Evolutionary conservation across 2,329 filamentous ascomycete species (phyloP).

Genomic region (Hypoxylon sp.): DNA sequence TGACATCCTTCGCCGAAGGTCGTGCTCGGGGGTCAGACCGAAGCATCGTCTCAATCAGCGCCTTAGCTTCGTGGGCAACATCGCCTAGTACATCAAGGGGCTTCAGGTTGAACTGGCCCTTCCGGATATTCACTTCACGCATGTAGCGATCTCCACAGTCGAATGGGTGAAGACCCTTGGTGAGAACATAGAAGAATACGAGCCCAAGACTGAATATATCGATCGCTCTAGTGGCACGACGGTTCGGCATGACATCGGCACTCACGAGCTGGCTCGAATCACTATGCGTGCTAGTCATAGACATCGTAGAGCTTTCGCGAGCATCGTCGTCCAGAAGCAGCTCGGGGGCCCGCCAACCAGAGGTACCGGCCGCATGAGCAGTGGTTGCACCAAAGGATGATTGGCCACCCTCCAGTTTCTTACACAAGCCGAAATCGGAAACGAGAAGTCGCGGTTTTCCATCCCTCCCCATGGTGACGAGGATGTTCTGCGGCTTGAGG

Average conservation of each 20-base stretch:
- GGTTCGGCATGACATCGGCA: constrained; percentile 67
- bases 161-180: constrained; percentile 89
- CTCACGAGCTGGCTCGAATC: constrained; percentile 67
- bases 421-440: constrained; percentile 96
- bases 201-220: constrained; percentile 97
- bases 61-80: constrained; percentile 85
- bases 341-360: constrained; percentile 96
- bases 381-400: constrained; percentile 96
- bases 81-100: constrained; percentile 80
- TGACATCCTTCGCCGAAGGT: constrained; percentile 50
- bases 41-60: constrained; percentile 86
- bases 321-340: constrained; percentile 82
- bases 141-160: constrained; percentile 95
- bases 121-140: constrained; percentile 96
- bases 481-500: constrained; percentile 96
- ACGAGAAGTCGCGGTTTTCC: constrained; percentile 85
- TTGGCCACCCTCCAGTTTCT: constrained; percentile 93
- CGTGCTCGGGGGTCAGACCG: constrained; percentile 69
- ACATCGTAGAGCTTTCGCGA: constrained; percentile 55
- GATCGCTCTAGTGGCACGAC: constrained; percentile 91
- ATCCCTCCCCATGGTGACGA: constrained; percentile 78
- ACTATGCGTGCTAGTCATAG: constrained; percentile 64
- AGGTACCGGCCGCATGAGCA: constrained; percentile 90
- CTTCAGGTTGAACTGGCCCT: constrained; percentile 78
- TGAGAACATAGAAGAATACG: constrained; percentile 99